Evolutionary conservation across 2,329 filamentous ascomycete genomes (phyloP).

Genomic region (Ceratocystis eucalypticola): DNA sequence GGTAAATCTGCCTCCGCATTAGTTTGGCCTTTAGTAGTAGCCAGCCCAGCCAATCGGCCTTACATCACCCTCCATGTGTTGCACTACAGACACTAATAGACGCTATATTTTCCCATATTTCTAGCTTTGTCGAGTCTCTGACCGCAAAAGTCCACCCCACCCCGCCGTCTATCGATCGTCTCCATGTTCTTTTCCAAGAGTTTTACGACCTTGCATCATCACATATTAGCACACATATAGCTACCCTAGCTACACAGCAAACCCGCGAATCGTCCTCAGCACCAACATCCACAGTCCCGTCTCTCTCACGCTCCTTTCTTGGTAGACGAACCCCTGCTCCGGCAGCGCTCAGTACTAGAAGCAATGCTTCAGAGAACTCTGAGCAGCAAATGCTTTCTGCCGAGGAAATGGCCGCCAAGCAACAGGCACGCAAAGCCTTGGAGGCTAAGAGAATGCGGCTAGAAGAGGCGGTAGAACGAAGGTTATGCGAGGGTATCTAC

Average conservation of each 20-base stretch:
- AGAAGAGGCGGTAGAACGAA: constrained; percentile 83
- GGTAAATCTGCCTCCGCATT: constrained; percentile 35
- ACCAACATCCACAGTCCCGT: constrained; percentile 35
- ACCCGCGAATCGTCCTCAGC: constrained; percentile 43
- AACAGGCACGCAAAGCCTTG: constrained; percentile 61
- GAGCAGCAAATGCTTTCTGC: constrained; percentile 78
- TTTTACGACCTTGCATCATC: constrained; percentile 74
- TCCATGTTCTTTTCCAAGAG: constrained; percentile 83
- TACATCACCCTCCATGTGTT: not conserved
- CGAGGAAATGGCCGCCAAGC: constrained; percentile 67
- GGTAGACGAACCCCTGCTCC: constrained; percentile 28
- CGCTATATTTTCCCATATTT: not conserved
- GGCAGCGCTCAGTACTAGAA: not conserved
- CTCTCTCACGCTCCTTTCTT: constrained; percentile 37
- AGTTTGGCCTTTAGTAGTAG: not conserved
- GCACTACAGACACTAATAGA: constrained; percentile 21
- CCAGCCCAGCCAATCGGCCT: no score
- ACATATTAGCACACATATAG: constrained; percentile 78
- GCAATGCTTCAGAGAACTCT: constrained; percentile 28
- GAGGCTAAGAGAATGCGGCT: constrained; percentile 64
- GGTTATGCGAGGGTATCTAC: constrained; percentile 75
- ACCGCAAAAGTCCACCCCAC: constrained; percentile 74
- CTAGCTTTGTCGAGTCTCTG: constrained; percentile 82
- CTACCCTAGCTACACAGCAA: constrained; percentile 59
- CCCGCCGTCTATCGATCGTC: constrained; percentile 68